Evolutionary conservation across 495 filamentous ascomycete species (phyloP), one percentile per base, ranked within the genome.

Genomic region (Penicillium turbatum): DNA sequence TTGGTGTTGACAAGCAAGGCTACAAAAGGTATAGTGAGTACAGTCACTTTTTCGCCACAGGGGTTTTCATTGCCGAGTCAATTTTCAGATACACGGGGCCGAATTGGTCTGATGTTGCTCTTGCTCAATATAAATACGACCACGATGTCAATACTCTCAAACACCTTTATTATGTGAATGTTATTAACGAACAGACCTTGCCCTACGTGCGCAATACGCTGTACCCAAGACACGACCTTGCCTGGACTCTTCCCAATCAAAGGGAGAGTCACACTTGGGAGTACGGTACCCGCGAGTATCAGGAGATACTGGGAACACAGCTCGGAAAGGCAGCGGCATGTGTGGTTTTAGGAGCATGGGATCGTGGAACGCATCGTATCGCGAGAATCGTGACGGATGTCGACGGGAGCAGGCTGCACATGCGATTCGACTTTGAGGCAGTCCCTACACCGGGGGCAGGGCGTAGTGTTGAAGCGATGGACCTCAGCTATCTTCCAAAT

Each of bases 351-450:
- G 48, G 48, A 3, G 48, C 48, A 11, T 51, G 36, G 36, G 26
- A 40, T 6, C 16, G 48, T 41, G 48, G 48, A 2, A 51, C 48
- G 3, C 48, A 34, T 41, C 27, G 29, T 3, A 51, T 51, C 9
- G 12, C 16, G 12, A 32, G 17, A 16, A 19, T 51, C 19, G 26
- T 8, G 1, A 42, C 35, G 32, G 26, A 15, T 1, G 17, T 37
- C 16, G 12, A 24, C 4, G 7, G 11, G 5, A 1, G 12, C 8
- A 16, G 19, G 27, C 12, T 36, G n/a, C 4, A 51, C 26, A 9
- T 51, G 6, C 26, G 48, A 24, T 51, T 51, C 26, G 48, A 51
- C 30, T 41, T 51, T 12, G 29, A 35, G 45, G 8, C 41, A 12
- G 0, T 44, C 4, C 13, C 24, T 12, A 12, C 7, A 7, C 5